phyloP scores from a whole-genome alignment of 768 basidiomycete genomes.

The Pluteus cervinus region DNA sequence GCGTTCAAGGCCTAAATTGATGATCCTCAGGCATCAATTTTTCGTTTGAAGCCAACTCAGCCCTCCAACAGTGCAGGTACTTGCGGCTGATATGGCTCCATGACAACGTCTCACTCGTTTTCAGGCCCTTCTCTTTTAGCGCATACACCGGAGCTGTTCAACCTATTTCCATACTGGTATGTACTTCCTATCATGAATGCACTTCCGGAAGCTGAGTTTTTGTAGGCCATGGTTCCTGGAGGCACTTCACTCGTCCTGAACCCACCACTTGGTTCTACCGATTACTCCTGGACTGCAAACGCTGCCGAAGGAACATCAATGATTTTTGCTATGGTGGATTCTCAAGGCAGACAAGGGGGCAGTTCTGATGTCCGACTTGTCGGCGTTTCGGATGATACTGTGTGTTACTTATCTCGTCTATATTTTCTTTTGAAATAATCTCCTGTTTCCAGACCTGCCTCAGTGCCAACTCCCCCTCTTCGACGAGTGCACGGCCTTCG shows the following conservation, averaged over 20 bases:
- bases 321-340: constrained; percentile 51
- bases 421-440: too few relatives aligned
- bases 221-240: constrained; percentile 57
- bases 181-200: constrained; percentile 11
- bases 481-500: constrained; percentile 25
- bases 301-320: constrained; percentile 52
- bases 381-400: constrained; percentile 35
- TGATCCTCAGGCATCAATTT: constrained; percentile 31
- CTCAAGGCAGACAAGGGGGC: constrained; percentile 48
- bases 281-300: constrained; percentile 51
- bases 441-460: too few relatives aligned
- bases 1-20: constrained; percentile 4
- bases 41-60: constrained; percentile 40
- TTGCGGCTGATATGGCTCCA: constrained; percentile 14
- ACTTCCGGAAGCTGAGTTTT: too few relatives aligned
- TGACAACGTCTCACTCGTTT: constrained; percentile 4
- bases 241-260: constrained; percentile 44
- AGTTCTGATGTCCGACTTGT: constrained; percentile 49
- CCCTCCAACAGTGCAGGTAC: constrained; percentile 60
- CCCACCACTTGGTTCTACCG: constrained; percentile 31
- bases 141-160: constrained; percentile 37
- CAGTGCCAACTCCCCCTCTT: constrained; percentile 44
- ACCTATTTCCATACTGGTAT: constrained; percentile 51
- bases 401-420: too few relatives aligned
- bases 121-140: constrained; percentile 42